phyloP scores from a whole-genome alignment of 2,329 filamentous ascomycete species.

The Phaeosphaeria sp. region DNA sequence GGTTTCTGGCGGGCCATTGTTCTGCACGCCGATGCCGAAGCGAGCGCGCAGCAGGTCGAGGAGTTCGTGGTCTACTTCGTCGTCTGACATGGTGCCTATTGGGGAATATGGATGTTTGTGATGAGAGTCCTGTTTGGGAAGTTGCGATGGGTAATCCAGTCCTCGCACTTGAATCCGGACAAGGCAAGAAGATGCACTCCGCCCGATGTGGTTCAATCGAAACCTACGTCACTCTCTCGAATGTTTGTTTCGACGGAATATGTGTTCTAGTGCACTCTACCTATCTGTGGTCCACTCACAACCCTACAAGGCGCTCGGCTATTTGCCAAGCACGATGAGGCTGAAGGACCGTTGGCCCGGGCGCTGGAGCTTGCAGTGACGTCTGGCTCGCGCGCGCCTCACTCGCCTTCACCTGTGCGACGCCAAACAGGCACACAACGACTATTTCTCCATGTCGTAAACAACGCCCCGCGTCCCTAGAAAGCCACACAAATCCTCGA shows the following conservation, averaged over 20 bases:
- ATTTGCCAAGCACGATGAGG: slow-evolving; percentile 32
- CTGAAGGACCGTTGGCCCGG: slow-evolving; percentile 23
- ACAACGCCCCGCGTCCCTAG: slow-evolving; percentile 11
- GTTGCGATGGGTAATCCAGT: neutral
- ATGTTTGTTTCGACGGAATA: neutral
- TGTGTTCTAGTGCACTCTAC: neutral
- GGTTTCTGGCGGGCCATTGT: slow-evolving; percentile 71
- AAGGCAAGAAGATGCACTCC: neutral
- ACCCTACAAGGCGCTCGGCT: slow-evolving; percentile 18
- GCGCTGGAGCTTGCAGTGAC: slow-evolving; percentile 25
- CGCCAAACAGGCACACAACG: neutral
- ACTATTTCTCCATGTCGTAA: slow-evolving; percentile 17
- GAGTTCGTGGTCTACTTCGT: slow-evolving; percentile 88
- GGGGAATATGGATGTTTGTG: neutral
- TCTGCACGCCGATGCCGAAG: slow-evolving; percentile 64
- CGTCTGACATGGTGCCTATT: slow-evolving; percentile 75
- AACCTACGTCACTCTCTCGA: neutral
- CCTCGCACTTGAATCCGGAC: neutral
- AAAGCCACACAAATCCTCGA: slow-evolving; percentile 7
- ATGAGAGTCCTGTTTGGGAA: neutral
- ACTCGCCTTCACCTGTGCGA: slow-evolving; percentile 14
- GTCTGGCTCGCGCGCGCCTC: slow-evolving; percentile 23
- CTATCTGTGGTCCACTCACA: slow-evolving; percentile 13
- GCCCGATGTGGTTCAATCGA: neutral
- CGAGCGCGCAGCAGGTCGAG: slow-evolving; percentile 85